Evolutionary conservation across 2,329 filamentous ascomycete genomes (phyloP), one percentile per base, ranked within the genome.

Genomic region (Ramichloridium luteum): DNA sequence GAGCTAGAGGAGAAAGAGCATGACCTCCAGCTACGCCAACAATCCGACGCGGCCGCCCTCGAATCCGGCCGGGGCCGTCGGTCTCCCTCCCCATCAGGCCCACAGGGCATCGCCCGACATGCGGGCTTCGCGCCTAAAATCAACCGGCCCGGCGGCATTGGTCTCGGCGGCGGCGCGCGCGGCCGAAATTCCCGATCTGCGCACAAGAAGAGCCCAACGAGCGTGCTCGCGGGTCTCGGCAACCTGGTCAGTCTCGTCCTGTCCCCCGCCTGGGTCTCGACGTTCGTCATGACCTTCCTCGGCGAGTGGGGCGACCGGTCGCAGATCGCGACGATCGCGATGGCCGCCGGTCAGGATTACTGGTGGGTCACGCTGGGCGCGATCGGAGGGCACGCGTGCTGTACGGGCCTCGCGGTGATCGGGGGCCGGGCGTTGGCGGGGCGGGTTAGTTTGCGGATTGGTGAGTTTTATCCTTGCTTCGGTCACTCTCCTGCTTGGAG

Each of bases 251-350:
- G 82, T 8, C 67, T 98, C 5, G 70, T 98, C 4, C 68, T 98
- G 23, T 93, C 83, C 57, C 90, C 90, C 1, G 90, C 86, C 1
- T 98, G 90, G 90, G 90, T 98, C 10, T 88, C 96, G 60, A 98
- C 90, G 0, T 98, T 98, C 54, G 74, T 92, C 47, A 98, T 98
- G 90, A 98, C 90, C 2, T 98, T 98, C 61, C 63, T 98, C 16
- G 90, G 90, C 25, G 90, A 98, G 58, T 98, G 90, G 90, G 90
- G 90, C 35, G 90, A 98, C 52, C 76, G 90, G 45, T 93, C 83
- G 55, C 90, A 98, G 62, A 96, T 98, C 50, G 90, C 90, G 13
- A 98, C 90, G 0, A 93, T 98, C 53, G 90, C 90, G 32, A 98
- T 98, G 90, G 90, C 90, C 30, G 88, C 90, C 18, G 90, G 90